phyloP scores from a whole-genome alignment of 2,329 filamentous ascomycete species.

The Fusarium pininemorale region DNA sequence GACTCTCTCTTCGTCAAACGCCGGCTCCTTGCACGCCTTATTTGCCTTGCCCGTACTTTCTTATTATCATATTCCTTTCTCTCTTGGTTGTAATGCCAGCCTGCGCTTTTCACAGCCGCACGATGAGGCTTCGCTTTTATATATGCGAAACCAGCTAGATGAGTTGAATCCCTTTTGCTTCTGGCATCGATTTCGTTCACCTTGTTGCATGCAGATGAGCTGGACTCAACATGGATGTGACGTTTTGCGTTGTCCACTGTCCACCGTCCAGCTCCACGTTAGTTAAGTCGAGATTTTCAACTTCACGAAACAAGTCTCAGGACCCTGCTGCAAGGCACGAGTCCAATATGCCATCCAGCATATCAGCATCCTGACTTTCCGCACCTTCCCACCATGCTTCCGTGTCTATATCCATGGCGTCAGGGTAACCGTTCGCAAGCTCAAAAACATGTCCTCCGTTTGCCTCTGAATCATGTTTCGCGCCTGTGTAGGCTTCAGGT shows the following conservation, averaged over 20 bases:
- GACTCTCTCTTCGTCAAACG: conserved; percentile 36
- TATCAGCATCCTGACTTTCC: conserved; percentile 59
- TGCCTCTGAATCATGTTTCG: conserved; percentile 44
- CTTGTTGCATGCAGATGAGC: not conserved
- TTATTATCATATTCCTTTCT: not conserved
- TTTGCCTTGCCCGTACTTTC: conserved; percentile 19
- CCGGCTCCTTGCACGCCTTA: conserved; percentile 38
- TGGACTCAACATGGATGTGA: not conserved
- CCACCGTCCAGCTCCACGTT: not conserved
- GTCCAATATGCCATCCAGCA: conserved; percentile 66
- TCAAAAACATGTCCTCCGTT: conserved; percentile 50
- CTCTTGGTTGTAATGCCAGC: not conserved
- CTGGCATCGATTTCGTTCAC: not conserved
- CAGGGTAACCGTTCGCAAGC: conserved; percentile 60
- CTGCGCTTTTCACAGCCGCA: not conserved
- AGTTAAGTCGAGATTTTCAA: not conserved
- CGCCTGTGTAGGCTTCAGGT: conserved; percentile 38
- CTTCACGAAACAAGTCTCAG: conserved; percentile 16
- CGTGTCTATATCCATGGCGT: conserved; percentile 68
- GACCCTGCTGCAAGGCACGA: conserved; percentile 61
- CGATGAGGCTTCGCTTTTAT: not conserved
- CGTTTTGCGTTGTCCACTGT: not conserved
- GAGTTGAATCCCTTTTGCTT: not conserved
- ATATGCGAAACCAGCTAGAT: not conserved
- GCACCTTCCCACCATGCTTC: conserved; percentile 72